A percentile compares a stretch with the other conserved stretches of the same genome.
These are phyloP conservation scores for Phytophthora pini DNA, from an alignment of 352 stramenopile species.

Conservation along the genomic window DNA sequence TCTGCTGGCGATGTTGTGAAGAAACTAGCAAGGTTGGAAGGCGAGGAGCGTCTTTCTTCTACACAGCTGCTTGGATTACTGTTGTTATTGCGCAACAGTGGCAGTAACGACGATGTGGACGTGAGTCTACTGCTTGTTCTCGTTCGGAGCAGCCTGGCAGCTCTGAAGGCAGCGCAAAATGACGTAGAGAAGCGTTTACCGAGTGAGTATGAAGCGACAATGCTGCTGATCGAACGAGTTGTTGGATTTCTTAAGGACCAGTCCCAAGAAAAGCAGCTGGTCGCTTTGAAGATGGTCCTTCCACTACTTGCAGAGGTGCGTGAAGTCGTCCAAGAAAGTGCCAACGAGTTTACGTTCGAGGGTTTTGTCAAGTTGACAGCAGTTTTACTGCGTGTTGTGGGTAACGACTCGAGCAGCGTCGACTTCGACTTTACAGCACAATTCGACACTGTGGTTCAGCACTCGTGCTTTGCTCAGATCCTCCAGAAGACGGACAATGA, in stretches of 20 bases:
- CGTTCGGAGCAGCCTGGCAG: constrained; percentile 22
- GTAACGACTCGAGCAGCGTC: constrained; percentile 14
- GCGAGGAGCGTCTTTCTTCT: constrained; percentile 37
- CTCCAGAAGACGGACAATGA: constrained; percentile 30
- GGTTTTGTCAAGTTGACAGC: constrained; percentile 45
- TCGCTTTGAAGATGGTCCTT: constrained; percentile 25
- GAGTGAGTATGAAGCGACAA: constrained; percentile 20
- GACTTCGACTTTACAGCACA: constrained; percentile 53
- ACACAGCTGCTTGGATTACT: constrained; percentile 46
- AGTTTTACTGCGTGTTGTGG: constrained; percentile 41
- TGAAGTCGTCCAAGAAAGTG: constrained; percentile 27
- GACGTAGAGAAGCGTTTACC: neutral
- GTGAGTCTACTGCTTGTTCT: constrained; percentile 28
- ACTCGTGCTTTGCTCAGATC: constrained; percentile 36
- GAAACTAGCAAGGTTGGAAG: constrained; percentile 31
- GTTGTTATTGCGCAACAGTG: constrained; percentile 37
- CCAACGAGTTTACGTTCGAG: constrained; percentile 21
- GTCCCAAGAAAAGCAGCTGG: constrained; percentile 15
- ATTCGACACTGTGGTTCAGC: constrained; percentile 38
- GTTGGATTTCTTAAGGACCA: constrained; percentile 17
- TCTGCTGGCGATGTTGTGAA: constrained; percentile 26
- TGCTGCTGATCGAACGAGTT: constrained; percentile 25
- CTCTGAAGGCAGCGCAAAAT: constrained; percentile 20
- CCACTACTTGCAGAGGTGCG: constrained; percentile 31
- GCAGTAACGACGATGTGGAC: neutral